Conservation (phyloP, 2,329 filamentous ascomycete species). For the Phaeoacremonium minimum region DNA sequence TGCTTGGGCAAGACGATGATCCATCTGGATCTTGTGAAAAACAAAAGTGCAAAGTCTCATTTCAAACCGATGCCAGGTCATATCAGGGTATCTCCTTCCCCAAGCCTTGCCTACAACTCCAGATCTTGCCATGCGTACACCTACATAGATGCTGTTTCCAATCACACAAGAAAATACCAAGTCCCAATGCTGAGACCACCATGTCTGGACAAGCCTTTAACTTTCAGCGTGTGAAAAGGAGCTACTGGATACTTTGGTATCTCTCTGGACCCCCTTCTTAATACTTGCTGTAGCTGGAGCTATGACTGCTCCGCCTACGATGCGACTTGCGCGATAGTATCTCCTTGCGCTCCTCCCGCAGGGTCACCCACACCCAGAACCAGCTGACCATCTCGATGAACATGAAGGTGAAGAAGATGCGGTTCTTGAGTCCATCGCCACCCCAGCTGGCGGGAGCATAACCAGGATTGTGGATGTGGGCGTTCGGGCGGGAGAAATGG, state of each 20-base stretch:
- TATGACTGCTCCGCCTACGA: conserved; percentile 16
- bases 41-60: no score
- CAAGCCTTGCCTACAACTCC: no score
- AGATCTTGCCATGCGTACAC: no score
- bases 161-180: no score
- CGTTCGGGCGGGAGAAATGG: conserved; percentile 28
- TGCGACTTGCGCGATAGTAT: conserved; percentile 33
- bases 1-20: no score
- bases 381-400: conserved; percentile 81
- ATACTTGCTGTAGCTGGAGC: neutral
- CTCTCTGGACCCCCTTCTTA: neutral
- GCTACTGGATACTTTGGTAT: neutral
- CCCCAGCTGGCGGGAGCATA: conserved; percentile 40
- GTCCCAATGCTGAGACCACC: no score
- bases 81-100: no score
- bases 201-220: no score
- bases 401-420: conserved; percentile 77
- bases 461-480: conserved; percentile 24
- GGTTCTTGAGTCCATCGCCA: conserved; percentile 72
- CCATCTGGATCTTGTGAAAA: no score
- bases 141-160: no score
- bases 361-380: conserved; percentile 78
- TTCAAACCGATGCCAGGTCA: no score
- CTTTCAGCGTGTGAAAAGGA: no score
- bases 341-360: conserved; percentile 59